Evolutionary conservation across 2,329 filamentous ascomycete species (phyloP).

Genomic region (Phyllosticta ampelicida): DNA sequence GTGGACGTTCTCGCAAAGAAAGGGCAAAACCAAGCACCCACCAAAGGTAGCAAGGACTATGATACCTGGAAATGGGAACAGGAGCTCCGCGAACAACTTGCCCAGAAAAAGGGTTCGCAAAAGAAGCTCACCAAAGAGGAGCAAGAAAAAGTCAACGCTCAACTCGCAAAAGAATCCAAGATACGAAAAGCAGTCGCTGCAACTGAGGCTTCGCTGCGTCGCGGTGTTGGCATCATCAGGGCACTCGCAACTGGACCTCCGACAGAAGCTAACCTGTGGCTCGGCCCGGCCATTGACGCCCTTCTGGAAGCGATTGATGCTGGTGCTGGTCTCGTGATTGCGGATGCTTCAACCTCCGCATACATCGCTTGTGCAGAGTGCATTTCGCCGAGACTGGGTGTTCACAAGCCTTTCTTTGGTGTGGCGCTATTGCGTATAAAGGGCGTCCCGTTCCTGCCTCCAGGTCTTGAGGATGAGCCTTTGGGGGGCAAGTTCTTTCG

Average conservation of each 20-base stretch:
- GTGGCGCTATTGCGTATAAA: slow-evolving; percentile 75
- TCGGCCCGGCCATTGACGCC: slow-evolving; percentile 66
- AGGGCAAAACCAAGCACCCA: slow-evolving; percentile 50
- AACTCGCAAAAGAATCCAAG: slow-evolving; percentile 73
- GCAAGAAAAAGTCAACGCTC: slow-evolving; percentile 77
- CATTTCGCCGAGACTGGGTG: slow-evolving; percentile 62
- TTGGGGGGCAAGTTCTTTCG: slow-evolving; percentile 47
- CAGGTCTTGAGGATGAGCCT: slow-evolving; percentile 66
- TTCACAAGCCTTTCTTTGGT: slow-evolving; percentile 72
- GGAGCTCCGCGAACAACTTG: slow-evolving; percentile 74
- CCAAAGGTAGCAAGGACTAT: slow-evolving; percentile 91
- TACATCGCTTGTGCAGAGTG: slow-evolving; percentile 73
- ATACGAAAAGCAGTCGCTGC: slow-evolving; percentile 64
- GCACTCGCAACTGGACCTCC: slow-evolving; percentile 77
- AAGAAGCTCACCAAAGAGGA: slow-evolving; percentile 90
- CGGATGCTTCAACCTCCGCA: slow-evolving; percentile 63
- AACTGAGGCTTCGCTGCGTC: slow-evolving; percentile 59
- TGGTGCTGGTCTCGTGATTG: slow-evolving; percentile 71
- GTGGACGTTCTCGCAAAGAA: slow-evolving; percentile 87
- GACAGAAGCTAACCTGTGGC: slow-evolving; percentile 82
- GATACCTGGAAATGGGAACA: slow-evolving; percentile 96
- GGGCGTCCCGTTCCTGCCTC: slow-evolving; percentile 59
- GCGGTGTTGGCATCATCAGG: slow-evolving; percentile 77
- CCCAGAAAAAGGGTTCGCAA: slow-evolving; percentile 82
- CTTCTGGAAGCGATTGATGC: slow-evolving; percentile 66